Base-by-base conservation (phyloP, 2,329 filamentous ascomycete species). In the Cercospora canescens region DNA sequence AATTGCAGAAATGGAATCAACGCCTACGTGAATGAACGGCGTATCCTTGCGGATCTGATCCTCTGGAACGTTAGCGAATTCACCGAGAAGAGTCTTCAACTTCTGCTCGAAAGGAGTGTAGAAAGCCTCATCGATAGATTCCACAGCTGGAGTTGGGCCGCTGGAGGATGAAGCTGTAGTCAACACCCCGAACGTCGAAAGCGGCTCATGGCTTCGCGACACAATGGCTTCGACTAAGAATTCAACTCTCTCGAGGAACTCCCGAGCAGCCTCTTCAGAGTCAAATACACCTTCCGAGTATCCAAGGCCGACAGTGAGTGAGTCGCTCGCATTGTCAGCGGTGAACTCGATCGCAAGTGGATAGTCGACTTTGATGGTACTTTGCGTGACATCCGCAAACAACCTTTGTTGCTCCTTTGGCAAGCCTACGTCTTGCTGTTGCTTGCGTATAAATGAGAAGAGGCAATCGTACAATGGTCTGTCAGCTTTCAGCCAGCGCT, bases 1-100 rank as follows among this genome's bases (percentile, higher is more conserved):
- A n/a, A 69, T 64, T 14, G 63, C 67, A 6, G 65, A 67, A 32
- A 69, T 69, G 18, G 67, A 69, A 45, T 69, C 67, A 26, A 69
- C 35, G 32, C 67, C 67, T 12, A 69, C 34, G 32, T 65, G 67
- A 41, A 65, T 60, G 59, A 69, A 69, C n/a, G 64, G 58, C 5
- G 64, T 64, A 7, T 65, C 54, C 50, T 69, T 69, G 34, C 50
- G 32, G 28, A 68, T 45, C 4, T 66, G 58, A 11, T 62, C 24
- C 14, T 57, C 24, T 48, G 60, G 28, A 9, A 65, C 32, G 12
- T 12, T 18, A 41, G 61, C 52, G 28, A 57, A 64, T 34, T 68
- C 35, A 30, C 57, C 59, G 28, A 68, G 35, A 6, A 66, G 55
- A 3, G 6, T 26, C 24, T 65, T 52, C n/a, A 66, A 12, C n/a